Evolutionary conservation across 2,329 filamentous ascomycete species (phyloP).

Genomic region (Colletotrichum sp.): DNA sequence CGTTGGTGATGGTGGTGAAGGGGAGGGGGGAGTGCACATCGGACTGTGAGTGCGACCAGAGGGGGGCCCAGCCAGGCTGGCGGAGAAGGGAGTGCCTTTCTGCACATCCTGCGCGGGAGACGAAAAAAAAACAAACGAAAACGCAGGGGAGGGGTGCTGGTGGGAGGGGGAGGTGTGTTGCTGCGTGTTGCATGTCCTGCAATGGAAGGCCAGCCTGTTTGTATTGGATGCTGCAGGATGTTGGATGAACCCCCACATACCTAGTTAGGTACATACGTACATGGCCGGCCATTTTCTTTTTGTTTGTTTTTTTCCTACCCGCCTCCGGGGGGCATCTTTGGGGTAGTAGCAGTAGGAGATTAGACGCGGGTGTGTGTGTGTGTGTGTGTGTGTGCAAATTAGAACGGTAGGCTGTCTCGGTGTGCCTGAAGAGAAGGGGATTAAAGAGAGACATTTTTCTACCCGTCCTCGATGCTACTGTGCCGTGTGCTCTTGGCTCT

Average conservation of each 20-base stretch:
- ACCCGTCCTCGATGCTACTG: background rate
- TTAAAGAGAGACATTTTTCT: background rate
- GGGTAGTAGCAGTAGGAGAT: background rate
- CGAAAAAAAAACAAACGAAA: background rate
- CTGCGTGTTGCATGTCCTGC: background rate
- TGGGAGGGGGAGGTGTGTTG: background rate
- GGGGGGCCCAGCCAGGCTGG: background rate
- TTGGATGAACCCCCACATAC: background rate
- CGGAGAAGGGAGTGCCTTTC: background rate
- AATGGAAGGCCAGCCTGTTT: slow-evolving; percentile 3
- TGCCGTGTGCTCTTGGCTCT: background rate
- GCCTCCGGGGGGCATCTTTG: background rate
- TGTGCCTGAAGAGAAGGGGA: background rate
- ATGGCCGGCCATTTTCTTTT: background rate
- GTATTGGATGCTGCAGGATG: background rate
- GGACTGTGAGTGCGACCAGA: background rate
- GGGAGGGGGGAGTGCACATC: background rate
- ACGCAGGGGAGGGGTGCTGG: background rate
- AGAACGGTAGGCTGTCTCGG: background rate
- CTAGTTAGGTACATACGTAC: background rate
- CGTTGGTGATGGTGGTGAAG: background rate
- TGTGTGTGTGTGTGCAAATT: background rate
- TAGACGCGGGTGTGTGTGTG: background rate
- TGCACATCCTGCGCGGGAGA: background rate
- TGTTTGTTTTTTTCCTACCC: background rate